Evolutionary conservation across 106 monocot genomes (phyloP), one percentile per base, ranked within the genome.

Genomic region (Dendrobium nobile): DNA sequence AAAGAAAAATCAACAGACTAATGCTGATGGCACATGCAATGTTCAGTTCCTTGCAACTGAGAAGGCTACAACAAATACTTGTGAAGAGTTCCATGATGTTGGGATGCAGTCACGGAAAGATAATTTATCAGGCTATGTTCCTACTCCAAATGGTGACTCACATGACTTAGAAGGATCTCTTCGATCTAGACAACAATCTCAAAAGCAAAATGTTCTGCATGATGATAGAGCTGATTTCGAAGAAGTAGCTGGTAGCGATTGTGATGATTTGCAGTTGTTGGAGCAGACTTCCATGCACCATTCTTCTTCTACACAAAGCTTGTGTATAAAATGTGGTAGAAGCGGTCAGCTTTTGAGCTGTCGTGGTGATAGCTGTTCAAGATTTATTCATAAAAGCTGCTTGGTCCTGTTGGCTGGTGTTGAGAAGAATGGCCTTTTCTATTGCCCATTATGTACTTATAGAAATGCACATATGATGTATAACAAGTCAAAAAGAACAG

Each of bases 381-480:
- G 86, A 51, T 73, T 79, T 75, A 80, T 91, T 54, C 93, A 91
- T 87, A 80, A 84, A 75, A 74, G 74, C 51, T 93, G 93, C 67
- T 84, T 91, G 59, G 85, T 77, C 7, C 31, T 79, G 44, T 33
- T 72, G 9, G 65, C 24, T 77, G 61, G n/a, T 26, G 82, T 85
- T 75, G 80, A 84, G 20, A 78, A 82, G 56, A 75, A 33, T 31
- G 85, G 78, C n/a, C 67, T 56, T 9, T 91, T 91, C 79, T 84
- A 85, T 48, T 93, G 93, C 81, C 88, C 89, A 26, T 87, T 85
- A 41, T 93, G 93, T 74, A 64, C 80, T 42, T 91, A 89, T 86
- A 47, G 41, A 67, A 81, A 73, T 82, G 86, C 90, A 82, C 54
- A 75, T 5, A 58, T 64, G 48, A 79, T 78, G 61, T 93, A 88